Base-by-base conservation (phyloP, 108 stramenopile genomes). In the Pseudonitzschia multiseries region DNA sequence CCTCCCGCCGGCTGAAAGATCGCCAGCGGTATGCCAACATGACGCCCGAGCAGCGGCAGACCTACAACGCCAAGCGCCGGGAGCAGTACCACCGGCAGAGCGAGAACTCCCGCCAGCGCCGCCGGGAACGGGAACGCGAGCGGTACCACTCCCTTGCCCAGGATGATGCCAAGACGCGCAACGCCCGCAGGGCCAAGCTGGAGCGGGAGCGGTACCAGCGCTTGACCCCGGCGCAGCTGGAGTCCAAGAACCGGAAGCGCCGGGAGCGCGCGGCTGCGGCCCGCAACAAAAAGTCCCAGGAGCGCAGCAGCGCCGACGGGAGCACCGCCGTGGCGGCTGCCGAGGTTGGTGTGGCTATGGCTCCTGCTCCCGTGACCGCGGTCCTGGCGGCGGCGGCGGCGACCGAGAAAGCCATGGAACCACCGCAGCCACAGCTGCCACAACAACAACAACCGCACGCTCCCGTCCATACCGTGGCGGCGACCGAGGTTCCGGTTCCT, bases 161-260 rank as follows among this genome's bases (percentile, higher is more conserved):
- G 13, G 85, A 85, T 4, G 52, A 57, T 17, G 87, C 86, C 66
- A 88, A 89, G 71, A 75, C 76, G 18, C 77, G 90, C 14, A 91
- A 94, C 76, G 87, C 81, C 26, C 79, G 90, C 22, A 78, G 90
- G 32, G 93, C 93, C 66, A 80, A 89, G 72, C 65, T 94, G 56
- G 93, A 94, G 64, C 79, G 93, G 24, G 90, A 94, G 28, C 80
- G 93, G 29, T 94, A 94, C 78, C 86, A 94, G 42, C 83, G 84
- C 48, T 61, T 94, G 43, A 70, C 64, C 13, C 81, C 90, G 31
- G 83, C 81, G 22, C 87, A 88, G 21, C 80, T 94, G 42, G 90
- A 88, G 22, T 70, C 72, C 28, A 83, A 88, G 69, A 94, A 94
- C 79, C 78, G 84, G 24, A 88, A 70, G 74, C 72, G 93, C 44